Base-by-base conservation (phyloP, 2,329 filamentous ascomycete genomes). In the Proliferodiscus dingleyae region DNA sequence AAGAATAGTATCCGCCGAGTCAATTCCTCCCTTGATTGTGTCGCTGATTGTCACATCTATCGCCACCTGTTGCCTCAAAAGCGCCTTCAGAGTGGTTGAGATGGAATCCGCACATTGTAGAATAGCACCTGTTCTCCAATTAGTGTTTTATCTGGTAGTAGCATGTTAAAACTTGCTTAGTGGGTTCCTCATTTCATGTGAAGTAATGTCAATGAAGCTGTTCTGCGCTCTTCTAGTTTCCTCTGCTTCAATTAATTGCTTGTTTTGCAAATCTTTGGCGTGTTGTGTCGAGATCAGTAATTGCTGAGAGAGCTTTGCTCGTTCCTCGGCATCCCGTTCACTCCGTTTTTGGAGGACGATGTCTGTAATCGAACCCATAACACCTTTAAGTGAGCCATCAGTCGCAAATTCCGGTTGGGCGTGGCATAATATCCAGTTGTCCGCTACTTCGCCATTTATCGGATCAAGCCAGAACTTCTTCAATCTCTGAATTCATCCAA, bases 341-440 rank as follows among this genome's bases (percentile, higher is more conserved):
- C 87, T 87, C 71, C 81, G 82, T 61, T 94, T 94, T 63, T 91
- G 87, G 40, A 83, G 77, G 15, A 83, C 88, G 51, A 94, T 94
- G 58, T 94, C 87, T 0, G 87, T 90, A 40, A 93, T 82, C 56
- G 81, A 86, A 44, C 85, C 86, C 57, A 89, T 89, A 3, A 89
- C 81, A 49, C 80, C 80, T 65, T 86, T 87, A 45, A 89, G 71
- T 26, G 69, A 69, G 3, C 83, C 84, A 24, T 77, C 70, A 1
- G 71, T 66, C 44, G 80, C 73, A 57, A 78, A 83, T 56, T 89
- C 85, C 0, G 85, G 85, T 52, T 84, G 88, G 0, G 83, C 84
- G 41, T 78, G 84, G 69, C 88, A 82, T 21, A 89, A 64, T 0
- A 85, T 83, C 86, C 86, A 89, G 0, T 83, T 86, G 46, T 87